Evolutionary conservation across 2,329 filamentous ascomycete genomes (phyloP).

Genomic region (Diaporthe citrichinensis): DNA sequence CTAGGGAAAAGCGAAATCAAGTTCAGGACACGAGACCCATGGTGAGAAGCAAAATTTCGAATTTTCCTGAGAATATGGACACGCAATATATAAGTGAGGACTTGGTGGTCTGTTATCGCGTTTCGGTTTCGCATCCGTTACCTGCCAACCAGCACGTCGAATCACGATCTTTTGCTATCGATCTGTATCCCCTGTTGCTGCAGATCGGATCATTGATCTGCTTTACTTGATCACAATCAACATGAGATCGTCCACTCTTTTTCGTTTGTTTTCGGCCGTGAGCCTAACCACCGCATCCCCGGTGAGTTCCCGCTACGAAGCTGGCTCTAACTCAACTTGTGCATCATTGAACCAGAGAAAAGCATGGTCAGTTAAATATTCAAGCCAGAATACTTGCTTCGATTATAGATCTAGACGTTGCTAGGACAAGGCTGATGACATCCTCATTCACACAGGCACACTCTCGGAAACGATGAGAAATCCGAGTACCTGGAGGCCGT

Average conservation of each 20-base stretch:
- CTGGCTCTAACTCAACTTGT: background rate
- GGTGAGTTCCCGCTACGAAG: background rate
- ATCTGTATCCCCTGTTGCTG: background rate
- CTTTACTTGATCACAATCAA: background rate
- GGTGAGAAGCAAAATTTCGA: background rate
- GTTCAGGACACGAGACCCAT: background rate
- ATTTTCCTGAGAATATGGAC: background rate
- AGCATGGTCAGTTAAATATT: background rate
- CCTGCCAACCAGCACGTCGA: background rate
- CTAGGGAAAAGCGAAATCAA: background rate
- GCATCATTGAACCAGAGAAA: background rate
- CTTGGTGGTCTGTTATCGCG: background rate
- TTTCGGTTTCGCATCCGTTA: background rate
- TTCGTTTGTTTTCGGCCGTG: background rate
- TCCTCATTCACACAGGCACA: conserved; percentile 4
- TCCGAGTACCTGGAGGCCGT: conserved; percentile 6
- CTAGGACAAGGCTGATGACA: background rate
- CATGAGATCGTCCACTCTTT: conserved; percentile 2
- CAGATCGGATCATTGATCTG: background rate
- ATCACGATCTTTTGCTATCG: background rate
- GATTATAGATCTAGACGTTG: background rate
- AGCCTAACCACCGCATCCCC: background rate
- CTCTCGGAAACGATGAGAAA: background rate
- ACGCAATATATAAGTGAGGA: background rate
- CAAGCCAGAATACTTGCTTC: rapidly evolving